These are phyloP conservation scores for Tagetes erecta DNA, from an alignment of 129 eudicot species.

Conservation along the genomic window DNA sequence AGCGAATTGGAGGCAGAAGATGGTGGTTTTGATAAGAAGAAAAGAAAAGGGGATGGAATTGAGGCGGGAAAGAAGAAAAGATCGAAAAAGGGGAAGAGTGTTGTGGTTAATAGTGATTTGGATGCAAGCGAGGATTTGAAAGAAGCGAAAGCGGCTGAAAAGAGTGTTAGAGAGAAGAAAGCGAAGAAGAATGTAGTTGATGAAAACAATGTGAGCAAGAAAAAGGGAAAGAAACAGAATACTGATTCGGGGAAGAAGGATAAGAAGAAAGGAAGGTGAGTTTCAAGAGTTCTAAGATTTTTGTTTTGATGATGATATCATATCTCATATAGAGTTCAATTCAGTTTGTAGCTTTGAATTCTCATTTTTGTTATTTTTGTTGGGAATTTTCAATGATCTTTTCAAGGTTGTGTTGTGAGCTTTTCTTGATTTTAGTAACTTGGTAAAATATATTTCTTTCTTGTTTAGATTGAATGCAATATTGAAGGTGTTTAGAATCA, in stretches of 20 bases:
- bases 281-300: constrained; percentile 15
- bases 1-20: constrained; percentile 12
- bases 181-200: constrained; percentile 28
- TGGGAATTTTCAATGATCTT: no score
- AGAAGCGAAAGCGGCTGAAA: constrained; percentile 19
- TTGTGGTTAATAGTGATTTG: background rate
- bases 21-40: constrained; percentile 33
- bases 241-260: constrained; percentile 35
- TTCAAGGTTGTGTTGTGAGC: no score
- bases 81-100: constrained; percentile 26
- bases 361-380: constrained; percentile 32
- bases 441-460: no score
- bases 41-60: constrained; percentile 24
- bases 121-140: constrained; percentile 20
- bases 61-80: constrained; percentile 12
- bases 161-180: constrained; percentile 28
- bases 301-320: constrained; percentile 24
- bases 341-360: background rate
- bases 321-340: constrained; percentile 20
- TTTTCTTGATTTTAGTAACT: no score
- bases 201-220: constrained; percentile 20
- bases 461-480: no score
- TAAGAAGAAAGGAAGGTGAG: constrained; percentile 44
- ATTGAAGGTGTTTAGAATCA: no score
- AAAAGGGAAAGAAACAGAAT: constrained; percentile 26